Conservation (phyloP, 768 basidiomycete species). For the Trichaptum fuscoviolaceum region DNA sequence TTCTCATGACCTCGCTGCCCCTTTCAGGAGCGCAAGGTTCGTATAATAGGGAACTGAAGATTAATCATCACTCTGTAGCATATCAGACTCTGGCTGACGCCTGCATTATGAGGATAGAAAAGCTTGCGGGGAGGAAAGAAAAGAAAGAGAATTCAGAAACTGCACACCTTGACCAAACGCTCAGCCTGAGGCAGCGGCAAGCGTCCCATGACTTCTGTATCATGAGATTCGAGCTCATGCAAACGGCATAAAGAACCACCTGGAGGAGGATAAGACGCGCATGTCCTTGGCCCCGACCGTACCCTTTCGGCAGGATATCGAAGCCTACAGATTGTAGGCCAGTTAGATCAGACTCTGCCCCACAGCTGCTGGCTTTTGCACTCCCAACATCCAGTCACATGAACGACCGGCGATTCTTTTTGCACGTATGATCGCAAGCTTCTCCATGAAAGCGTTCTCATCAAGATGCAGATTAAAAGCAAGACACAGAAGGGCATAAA, state of each 20-base stretch:
- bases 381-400: not conserved
- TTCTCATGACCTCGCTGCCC: not conserved
- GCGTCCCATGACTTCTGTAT: too few species aligned
- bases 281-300: not conserved
- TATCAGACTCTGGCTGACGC: not conserved
- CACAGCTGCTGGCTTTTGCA: not conserved
- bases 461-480: not conserved
- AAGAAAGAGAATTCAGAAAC: not conserved
- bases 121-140: too few species aligned
- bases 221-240: not conserved
- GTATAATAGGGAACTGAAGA: constrained; percentile 1
- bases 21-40: not conserved
- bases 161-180: not conserved
- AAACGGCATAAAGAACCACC: too few species aligned
- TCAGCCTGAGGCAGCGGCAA: too few species aligned
- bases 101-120: too few species aligned
- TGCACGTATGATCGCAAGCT: not conserved
- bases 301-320: not conserved
- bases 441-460: not conserved
- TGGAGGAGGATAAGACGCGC: not conserved
- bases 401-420: not conserved
- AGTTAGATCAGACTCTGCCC: not conserved
- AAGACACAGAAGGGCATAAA: not conserved
- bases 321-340: not conserved
- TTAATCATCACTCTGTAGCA: not conserved